These are phyloP conservation scores for Nematocida homosporus DNA, from an alignment of 371 early-diverging fungal genomes.

Conservation along the genomic window DNA sequence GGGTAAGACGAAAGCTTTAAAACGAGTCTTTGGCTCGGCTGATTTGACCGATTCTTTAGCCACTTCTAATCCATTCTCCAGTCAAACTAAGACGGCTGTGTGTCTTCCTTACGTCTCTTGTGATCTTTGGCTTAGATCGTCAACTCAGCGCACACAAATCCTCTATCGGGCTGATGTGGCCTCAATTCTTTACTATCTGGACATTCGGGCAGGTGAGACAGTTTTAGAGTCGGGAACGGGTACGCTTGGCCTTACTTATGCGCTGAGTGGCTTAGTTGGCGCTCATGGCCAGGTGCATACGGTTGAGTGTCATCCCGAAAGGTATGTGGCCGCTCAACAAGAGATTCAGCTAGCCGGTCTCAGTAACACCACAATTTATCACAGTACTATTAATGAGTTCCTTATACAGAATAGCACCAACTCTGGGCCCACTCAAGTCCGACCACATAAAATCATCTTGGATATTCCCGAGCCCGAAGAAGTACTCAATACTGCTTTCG, in stretches of 20 bases:
- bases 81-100: background rate
- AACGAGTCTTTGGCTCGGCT: no score
- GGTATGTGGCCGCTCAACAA: slow-evolving; percentile 31
- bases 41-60: no score
- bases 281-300: slow-evolving; percentile 40
- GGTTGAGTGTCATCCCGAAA: slow-evolving; percentile 45
- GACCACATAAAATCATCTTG: background rate
- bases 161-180: slow-evolving; percentile 54
- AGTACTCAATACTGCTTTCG: background rate
- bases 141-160: slow-evolving; percentile 52
- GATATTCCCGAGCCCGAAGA: slow-evolving; percentile 54
- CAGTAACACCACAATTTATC: slow-evolving; percentile 33
- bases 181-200: slow-evolving; percentile 41
- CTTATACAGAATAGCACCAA: background rate
- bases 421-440: background rate
- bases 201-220: background rate
- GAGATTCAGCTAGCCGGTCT: slow-evolving; percentile 7
- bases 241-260: slow-evolving; percentile 53
- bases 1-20: no score
- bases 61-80: background rate
- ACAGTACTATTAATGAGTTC: slow-evolving; percentile 28
- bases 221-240: slow-evolving; percentile 61
- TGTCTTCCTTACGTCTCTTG: background rate
- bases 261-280: slow-evolving; percentile 29
- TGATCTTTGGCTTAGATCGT: slow-evolving; percentile 47